phyloP scores from a whole-genome alignment of 2,329 filamentous ascomycete genomes.

The Aureobasidium sp. region DNA sequence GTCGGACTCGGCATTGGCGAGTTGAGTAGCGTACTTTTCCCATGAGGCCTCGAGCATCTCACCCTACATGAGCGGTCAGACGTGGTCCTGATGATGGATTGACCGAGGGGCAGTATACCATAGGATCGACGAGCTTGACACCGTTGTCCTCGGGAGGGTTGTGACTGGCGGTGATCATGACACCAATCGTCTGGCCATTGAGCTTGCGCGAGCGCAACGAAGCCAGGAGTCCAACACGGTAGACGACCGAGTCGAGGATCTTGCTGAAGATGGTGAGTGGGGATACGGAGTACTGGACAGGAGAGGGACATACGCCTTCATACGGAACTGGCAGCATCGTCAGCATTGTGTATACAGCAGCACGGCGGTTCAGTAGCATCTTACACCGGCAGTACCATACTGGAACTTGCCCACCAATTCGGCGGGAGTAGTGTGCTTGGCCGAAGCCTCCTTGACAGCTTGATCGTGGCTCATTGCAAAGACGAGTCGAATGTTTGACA shows the following conservation, averaged over 20 bases:
- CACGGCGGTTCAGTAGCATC: background rate
- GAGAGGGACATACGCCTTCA: conserved; percentile 54
- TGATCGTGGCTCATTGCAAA: conserved; percentile 15
- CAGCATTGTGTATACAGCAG: conserved; percentile 5
- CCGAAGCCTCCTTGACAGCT: conserved; percentile 20
- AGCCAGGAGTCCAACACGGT: conserved; percentile 83
- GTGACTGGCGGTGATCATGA: conserved; percentile 94
- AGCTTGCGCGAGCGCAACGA: conserved; percentile 84
- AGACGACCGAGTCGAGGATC: conserved; percentile 85
- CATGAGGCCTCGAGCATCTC: conserved; percentile 94
- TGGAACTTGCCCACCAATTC: conserved; percentile 38
- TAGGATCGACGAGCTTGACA: conserved; percentile 91
- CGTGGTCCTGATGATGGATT: background rate
- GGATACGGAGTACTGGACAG: background rate
- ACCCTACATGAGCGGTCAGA: conserved; percentile 46
- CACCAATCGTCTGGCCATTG: conserved; percentile 82
- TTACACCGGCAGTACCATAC: conserved; percentile 52
- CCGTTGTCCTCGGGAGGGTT: conserved; percentile 87
- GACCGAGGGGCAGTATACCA: conserved; percentile 43
- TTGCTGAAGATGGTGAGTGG: conserved; percentile 41
- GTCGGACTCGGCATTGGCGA: conserved; percentile 77
- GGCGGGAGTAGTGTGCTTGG: conserved; percentile 28
- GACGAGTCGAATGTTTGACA: background rate
- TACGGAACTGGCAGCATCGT: conserved; percentile 50
- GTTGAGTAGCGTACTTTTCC: conserved; percentile 79